These are phyloP conservation scores for Podila verticillata DNA, from an alignment of 192 early-diverging fungal species.

Conservation along the genomic window DNA sequence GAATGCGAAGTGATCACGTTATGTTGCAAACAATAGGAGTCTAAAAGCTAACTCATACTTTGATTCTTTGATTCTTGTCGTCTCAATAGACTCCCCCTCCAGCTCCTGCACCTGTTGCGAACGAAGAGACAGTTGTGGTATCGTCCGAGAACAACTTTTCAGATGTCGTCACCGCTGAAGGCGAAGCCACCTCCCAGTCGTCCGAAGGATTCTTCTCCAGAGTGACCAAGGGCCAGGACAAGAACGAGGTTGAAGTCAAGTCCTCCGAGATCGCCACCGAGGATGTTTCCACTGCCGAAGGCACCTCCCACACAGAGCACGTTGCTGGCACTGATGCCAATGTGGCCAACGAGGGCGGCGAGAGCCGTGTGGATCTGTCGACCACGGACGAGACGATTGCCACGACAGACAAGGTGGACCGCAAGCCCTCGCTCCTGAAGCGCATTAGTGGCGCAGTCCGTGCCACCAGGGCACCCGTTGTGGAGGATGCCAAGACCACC, in stretches of 20 bases:
- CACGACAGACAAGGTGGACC: conserved; percentile 34
- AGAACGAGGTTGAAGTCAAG: conserved; percentile 52
- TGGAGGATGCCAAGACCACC: not conserved
- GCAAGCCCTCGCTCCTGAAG: conserved; percentile 48
- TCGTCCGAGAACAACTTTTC: conserved; percentile 44
- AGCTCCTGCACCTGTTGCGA: conserved; percentile 20
- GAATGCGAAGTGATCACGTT: no score
- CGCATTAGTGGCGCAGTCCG: conserved; percentile 37
- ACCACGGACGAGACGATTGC: conserved; percentile 43
- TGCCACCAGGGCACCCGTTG: conserved; percentile 3
- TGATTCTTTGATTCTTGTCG: no score
- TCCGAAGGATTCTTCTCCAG: conserved; percentile 46
- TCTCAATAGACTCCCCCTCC: conserved; percentile 25
- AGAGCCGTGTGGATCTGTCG: conserved; percentile 32
- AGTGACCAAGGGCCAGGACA: conserved; percentile 46
- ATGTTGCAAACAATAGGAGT: no score
- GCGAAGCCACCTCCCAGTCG: conserved; percentile 39
- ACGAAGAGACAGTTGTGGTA: conserved; percentile 42
- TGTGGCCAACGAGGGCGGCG: conserved; percentile 26
- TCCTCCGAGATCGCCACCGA: conserved; percentile 35
- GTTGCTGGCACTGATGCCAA: conserved; percentile 46
- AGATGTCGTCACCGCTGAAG: conserved; percentile 40
- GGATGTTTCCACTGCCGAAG: conserved; percentile 42
- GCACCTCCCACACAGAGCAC: conserved; percentile 27
- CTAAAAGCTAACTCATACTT: not conserved